Base-by-base conservation (phyloP, 2,329 filamentous ascomycete genomes). In the Ophiosphaerella herpotricha region DNA sequence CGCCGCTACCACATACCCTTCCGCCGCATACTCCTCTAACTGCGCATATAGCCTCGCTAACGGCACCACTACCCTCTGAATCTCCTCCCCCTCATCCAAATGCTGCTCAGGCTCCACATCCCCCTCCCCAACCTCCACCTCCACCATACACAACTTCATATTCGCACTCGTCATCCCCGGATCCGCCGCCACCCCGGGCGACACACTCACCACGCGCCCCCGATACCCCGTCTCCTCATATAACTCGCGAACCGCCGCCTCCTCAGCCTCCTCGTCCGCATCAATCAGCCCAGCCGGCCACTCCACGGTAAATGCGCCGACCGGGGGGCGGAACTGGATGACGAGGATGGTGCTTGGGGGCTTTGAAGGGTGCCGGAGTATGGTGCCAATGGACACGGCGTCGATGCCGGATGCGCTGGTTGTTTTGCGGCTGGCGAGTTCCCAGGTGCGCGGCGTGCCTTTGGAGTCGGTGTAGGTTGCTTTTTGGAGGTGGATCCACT, bases 331-430 rank as follows among this genome's bases (percentile, higher is more conserved):
- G 63, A 83, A 86, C 57, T 86, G 81, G 50, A 72, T 64, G n/a
- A 72, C 68, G 7, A 73, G 47, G 11, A 73, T 64, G 11, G 70
- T 71, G 6, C 57, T 57, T 4, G 70, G 65, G 3, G 61, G 59
- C 6, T 60, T 57, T 42, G 53, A 42, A n/a, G 66, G 60, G 40
- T 66, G 57, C 46, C 66, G 56, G 45, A 91, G 75, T 54, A 90
- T 82, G 47, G 86, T 87, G 14, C 89, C 78, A 56, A 91, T 89
- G 48, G 86, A 86, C 13, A 90, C 87, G 44, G 85, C 87, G 64
- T 90, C 87, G 43, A 65, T 42, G 36, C 62, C 62, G 0, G 57
- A 43, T 45, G 87, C 83, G 31, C 82, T 80, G 43, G 79, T 78
- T 0, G 86, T 90, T 18, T 78, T 80, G 18, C 88, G 82, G 67